A percentile compares a stretch with the other conserved stretches of the same genome.
phyloP scores from a whole-genome alignment of 2,329 filamentous ascomycete genomes.

The Macrophomina phaseolina region DNA sequence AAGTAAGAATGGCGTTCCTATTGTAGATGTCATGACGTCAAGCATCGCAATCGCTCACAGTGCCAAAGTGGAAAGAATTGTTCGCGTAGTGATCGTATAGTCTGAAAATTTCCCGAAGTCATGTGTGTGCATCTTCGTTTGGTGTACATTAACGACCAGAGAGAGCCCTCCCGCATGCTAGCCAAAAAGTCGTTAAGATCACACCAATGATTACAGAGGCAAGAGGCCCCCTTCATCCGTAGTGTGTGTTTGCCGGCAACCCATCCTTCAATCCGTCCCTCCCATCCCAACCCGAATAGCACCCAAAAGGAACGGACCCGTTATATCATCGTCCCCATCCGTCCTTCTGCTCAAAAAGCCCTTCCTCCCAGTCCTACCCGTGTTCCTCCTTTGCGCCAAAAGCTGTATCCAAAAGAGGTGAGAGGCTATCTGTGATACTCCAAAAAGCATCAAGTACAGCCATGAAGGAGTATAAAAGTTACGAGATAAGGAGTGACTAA shows the following conservation, averaged over 20 bases:
- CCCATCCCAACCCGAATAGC: no score
- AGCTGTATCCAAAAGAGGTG: neutral
- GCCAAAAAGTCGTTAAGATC: neutral
- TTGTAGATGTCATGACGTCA: neutral
- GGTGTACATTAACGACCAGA: conserved; percentile 13
- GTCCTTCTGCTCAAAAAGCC: neutral
- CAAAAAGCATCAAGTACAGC: neutral
- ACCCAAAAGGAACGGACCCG: neutral
- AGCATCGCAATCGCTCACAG: neutral
- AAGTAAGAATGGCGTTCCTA: no score
- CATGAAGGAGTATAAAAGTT: neutral
- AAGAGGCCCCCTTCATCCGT: neutral
- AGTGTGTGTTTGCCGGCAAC: neutral
- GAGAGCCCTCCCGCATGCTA: neutral
- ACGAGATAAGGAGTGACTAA: conserved; percentile 4
- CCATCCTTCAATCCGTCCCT: neutral
- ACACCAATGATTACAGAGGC: neutral
- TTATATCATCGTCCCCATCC: neutral
- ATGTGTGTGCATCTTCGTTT: neutral
- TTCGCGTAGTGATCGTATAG: neutral
- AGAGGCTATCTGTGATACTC: neutral
- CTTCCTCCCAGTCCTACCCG: neutral
- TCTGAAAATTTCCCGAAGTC: neutral
- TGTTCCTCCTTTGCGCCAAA: neutral
- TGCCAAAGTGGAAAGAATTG: neutral